phyloP scores from a whole-genome alignment of 129 eudicot genomes.

The Lonicera japonica region DNA sequence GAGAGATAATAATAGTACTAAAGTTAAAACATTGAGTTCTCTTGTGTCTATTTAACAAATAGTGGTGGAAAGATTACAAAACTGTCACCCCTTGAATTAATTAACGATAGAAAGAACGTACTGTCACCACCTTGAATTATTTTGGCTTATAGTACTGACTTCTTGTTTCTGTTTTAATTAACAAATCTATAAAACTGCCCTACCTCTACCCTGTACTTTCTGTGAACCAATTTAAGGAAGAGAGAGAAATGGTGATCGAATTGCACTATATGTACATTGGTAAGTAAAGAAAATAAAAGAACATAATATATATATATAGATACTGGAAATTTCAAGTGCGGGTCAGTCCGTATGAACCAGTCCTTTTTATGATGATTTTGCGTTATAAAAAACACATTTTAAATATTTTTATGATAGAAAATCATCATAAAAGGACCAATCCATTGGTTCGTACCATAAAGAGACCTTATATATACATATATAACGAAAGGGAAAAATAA shows the following conservation, averaged over 20 bases:
- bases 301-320: too few relatives aligned
- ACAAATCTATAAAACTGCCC: constrained; percentile 14
- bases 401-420: too few relatives aligned
- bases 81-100: too few relatives aligned
- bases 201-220: constrained; percentile 16
- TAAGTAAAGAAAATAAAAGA: neutral
- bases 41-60: constrained; percentile 11
- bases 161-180: neutral
- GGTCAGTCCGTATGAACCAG: too few relatives aligned
- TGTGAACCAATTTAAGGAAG: neutral
- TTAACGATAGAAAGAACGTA: constrained; percentile 2
- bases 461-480: too few relatives aligned
- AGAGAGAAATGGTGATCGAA: constrained; percentile 8
- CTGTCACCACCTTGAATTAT: neutral
- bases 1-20: neutral
- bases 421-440: too few relatives aligned
- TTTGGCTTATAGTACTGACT: neutral
- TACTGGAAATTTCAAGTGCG: too few relatives aligned
- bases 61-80: neutral
- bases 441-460: too few relatives aligned
- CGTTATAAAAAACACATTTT: too few relatives aligned
- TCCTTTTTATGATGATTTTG: too few relatives aligned
- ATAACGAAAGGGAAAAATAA: too few relatives aligned
- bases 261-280: neutral
- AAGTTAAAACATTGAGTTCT: neutral